Conservation (phyloP, 2,329 filamentous ascomycete genomes). For the Diaporthe ilicicola region DNA sequence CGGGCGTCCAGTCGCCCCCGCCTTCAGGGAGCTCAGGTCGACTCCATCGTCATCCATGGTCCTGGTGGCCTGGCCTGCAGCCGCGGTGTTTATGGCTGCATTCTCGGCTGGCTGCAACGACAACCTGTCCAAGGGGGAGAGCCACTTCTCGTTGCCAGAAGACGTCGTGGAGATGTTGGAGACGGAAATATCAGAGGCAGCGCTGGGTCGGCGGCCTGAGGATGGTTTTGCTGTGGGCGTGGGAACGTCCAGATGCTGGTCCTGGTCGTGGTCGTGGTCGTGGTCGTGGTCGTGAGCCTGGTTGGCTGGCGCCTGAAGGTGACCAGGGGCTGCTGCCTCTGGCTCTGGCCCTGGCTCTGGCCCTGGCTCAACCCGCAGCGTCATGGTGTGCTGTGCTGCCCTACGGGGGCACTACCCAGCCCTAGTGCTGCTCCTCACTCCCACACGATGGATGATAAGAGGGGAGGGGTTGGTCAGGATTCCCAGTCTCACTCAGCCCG, state of each 20-base stretch:
- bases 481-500: not conserved
- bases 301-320: not conserved
- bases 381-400: not conserved
- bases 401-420: not conserved
- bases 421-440: not conserved
- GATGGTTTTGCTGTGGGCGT: not conserved
- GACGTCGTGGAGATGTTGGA: conserved; percentile 18
- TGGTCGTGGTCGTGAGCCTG: not conserved
- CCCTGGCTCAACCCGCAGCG: not conserved
- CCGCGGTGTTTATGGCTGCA: not conserved
- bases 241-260: not conserved
- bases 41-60: conserved; percentile 23
- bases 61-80: not conserved
- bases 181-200: conserved; percentile 1
- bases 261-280: not conserved
- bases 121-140: conserved; percentile 21
- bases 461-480: not conserved
- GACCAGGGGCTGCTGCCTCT: not conserved
- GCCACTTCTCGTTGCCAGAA: conserved; percentile 25
- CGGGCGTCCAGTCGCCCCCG: not conserved
- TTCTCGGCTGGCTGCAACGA: conserved; percentile 4
- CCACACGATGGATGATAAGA: too few relatives aligned
- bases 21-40: conserved; percentile 24
- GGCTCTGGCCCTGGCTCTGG: not conserved
- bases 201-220: conserved; percentile 1